Percentiles rank a stretch among this genome's conserved stretches.
These are phyloP conservation scores for Rhizoctonia solani DNA, from an alignment of 1,284 basidiomycete species.

Conservation along the genomic window DNA sequence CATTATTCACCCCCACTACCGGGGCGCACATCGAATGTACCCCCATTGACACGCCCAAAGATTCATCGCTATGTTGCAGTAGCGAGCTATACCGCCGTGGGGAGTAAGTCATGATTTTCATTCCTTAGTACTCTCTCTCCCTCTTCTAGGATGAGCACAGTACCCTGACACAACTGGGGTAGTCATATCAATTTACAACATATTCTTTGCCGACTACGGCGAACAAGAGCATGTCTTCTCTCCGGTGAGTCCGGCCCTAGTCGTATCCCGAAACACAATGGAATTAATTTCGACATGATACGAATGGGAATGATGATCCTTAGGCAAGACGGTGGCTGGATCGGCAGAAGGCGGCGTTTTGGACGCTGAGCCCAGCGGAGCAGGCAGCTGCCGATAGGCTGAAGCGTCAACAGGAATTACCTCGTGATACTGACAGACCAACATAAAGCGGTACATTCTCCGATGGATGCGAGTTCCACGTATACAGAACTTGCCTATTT, in stretches of 20 bases:
- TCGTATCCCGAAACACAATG: neutral
- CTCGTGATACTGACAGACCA: conserved; percentile 2
- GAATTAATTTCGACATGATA: neutral
- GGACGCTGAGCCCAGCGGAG: conserved; percentile 27
- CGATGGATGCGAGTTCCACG: too few species aligned
- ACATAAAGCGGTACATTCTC: neutral
- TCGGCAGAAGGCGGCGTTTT: conserved; percentile 29
- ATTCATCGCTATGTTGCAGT: conserved; percentile 14
- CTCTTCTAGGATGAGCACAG: neutral
- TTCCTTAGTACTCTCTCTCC: too few species aligned
- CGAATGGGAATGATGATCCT: neutral
- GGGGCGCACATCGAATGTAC: neutral
- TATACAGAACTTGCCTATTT: too few species aligned
- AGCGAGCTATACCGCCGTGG: conserved; percentile 17
- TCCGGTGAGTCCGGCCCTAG: conserved; percentile 14
- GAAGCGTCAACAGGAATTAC: neutral
- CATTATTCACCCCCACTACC: conserved; percentile 12
- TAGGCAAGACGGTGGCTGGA: conserved; percentile 35
- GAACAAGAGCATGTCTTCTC: conserved; percentile 33
- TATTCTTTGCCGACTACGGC: conserved; percentile 32
- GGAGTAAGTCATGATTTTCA: neutral
- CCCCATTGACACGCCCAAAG: neutral
- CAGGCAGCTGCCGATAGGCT: conserved; percentile 14
- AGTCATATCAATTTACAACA: conserved; percentile 18
- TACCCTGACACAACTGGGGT: neutral